Base-by-base conservation (phyloP, 2,329 filamentous ascomycete species). In the Thelonectria olida region DNA sequence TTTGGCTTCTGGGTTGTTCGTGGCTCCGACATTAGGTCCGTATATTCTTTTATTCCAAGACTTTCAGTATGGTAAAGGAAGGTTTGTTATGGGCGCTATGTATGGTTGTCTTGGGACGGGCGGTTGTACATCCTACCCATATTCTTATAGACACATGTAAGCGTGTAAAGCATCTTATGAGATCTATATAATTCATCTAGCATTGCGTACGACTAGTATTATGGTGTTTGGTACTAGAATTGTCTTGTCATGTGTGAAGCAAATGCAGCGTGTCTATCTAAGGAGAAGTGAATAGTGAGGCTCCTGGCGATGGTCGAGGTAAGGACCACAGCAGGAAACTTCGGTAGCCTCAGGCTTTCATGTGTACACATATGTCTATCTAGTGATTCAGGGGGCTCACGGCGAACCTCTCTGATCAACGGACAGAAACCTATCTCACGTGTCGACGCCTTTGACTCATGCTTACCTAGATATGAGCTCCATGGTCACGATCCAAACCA, bases 1-100 rank as follows among this genome's bases (percentile, higher is more conserved):
- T 72, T 71, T 66, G 70, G 70, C 69, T 72, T 68, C 61, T 70
- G 70, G 68, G 67, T 72, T 72, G 67, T 68, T 68, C 64, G 64
- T 64, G 68, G 61, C 67, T 69, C 62, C 60, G 56, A 71, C 54
- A 66, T 61, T 58, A 67, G 31, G 61, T 67, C 63, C 64, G 58
- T 62, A 64, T 63, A 66, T 67, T 63, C 56, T 54, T 54, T 61
- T 61, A 57, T 48, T 59, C 31, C 39, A 44, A 50, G 45, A 51
- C 38, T 34, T 34, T 10, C 7, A 34, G 31, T 47, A 23, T 20
- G 28, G 47, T 55, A 22, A 53, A 53, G 62, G 61, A 60, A 64
- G 52, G 42, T 55, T 57, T 66, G 41, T 61, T 63, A 61, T 45
- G 20, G 28, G 31, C 57, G 48, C 54, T 56, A 60, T 59, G 50